Evolutionary conservation across 768 basidiomycete species (phyloP), one percentile per base, ranked within the genome.

Genomic region (Pisolithus albus): DNA sequence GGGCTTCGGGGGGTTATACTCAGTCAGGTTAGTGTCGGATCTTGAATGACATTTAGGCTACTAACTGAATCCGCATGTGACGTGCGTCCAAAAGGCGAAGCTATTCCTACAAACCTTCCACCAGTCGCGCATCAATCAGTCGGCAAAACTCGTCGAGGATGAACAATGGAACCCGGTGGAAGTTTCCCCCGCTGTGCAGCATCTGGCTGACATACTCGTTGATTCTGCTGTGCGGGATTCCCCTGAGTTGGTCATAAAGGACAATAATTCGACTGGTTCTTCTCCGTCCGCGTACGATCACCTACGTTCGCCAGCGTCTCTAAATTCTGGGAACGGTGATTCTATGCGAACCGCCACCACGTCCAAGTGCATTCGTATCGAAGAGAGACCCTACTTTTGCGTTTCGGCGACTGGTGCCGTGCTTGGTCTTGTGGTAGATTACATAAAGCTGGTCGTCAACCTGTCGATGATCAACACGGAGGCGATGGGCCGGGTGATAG

Each of bases 81-180:
- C 19, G 26, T 55, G 36, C 46, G 37, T 37, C 19, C 49, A 49
- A 36, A 59, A 93, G 85, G 89, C 93, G 6, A 94, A 93, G 70
- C 70, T 79, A 9, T 99, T 94, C 72, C 72, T 99, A 24, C 83
- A 88, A 61, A 69, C 75, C 0, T 97, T 94, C 70, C 96, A 99
- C 63, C 84, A 92, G 58, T 68, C 76, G 10, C 78, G 87, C 47
- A 79, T 98, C 41, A 80, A 84, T 3, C 78, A 77, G 50, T 88
- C 86, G 3, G 94, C 95, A 24, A 91, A 87, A 64, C 71, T 91
- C 24, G 95, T 99, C 7, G 93, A 98, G 66, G 92, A 97, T 58
- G 96, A 99, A 63, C 87, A 86, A 53, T 98, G 96, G 96, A 82
- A 75, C 52, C 87, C 88, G 15, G 76, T 81, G 13, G 68, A 96